Evolutionary conservation across 2,329 filamentous ascomycete species (phyloP).

Genomic region (Nemania serpens): DNA sequence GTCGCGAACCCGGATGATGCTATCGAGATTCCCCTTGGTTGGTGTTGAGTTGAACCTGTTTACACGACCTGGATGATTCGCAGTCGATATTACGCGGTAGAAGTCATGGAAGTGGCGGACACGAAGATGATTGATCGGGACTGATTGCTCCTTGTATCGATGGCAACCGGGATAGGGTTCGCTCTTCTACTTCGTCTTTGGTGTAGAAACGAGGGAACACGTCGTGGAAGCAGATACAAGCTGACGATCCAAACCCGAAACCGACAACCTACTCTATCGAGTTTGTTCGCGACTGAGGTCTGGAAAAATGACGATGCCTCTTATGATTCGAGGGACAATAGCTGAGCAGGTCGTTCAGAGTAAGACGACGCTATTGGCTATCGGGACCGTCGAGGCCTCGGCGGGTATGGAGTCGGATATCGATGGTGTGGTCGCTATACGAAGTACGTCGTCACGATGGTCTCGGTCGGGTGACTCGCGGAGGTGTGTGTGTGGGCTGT

Average conservation of each 20-base stretch:
- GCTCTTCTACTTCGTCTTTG: too few species aligned
- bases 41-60: neutral
- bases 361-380: too few species aligned
- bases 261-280: too few species aligned
- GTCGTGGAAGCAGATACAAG: too few species aligned
- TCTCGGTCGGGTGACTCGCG: constrained; percentile 7
- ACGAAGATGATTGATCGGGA: neutral
- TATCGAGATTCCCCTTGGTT: neutral
- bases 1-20: neutral
- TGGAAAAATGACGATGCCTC: too few species aligned
- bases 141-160: neutral
- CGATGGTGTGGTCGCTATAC: neutral
- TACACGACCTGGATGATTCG: constrained; percentile 20
- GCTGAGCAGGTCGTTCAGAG: too few species aligned
- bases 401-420: neutral
- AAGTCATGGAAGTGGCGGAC: constrained; percentile 15
- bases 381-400: neutral
- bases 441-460: constrained; percentile 1
- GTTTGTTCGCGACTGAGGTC: too few species aligned
- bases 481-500: constrained; percentile 2
- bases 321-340: too few species aligned
- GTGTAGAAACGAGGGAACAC: too few species aligned
- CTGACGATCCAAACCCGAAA: too few species aligned
- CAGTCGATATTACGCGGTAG: constrained; percentile 14
- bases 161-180: neutral